Conservation (phyloP, 495 filamentous ascomycete genomes). For the Podospora appendiculata region DNA sequence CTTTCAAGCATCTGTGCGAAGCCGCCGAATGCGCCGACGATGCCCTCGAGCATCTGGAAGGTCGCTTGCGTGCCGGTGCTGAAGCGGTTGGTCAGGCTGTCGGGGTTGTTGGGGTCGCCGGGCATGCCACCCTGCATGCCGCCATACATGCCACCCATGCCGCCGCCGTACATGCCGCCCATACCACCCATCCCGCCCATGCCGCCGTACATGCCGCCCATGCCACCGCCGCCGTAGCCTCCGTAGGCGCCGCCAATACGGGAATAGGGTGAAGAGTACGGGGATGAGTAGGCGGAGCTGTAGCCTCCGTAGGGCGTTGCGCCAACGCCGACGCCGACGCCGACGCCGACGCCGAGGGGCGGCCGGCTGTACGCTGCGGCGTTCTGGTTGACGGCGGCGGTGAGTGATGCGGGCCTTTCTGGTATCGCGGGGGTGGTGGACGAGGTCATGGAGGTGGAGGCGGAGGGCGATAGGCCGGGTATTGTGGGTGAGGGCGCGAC, state of each 20-base stretch:
- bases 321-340: conserved; percentile 14
- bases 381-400: conserved; percentile 71
- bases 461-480: no score
- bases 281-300: conserved; percentile 37
- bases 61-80: conserved; percentile 91
- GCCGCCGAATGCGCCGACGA: conserved; percentile 96
- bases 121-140: conserved; percentile 52
- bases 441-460: conserved; percentile 18
- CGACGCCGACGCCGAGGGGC: conserved; percentile 12
- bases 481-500: conserved; percentile 31
- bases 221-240: conserved; percentile 26
- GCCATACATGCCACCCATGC: conserved; percentile 47
- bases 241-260: conserved; percentile 39
- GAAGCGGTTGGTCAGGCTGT: conserved; percentile 85
- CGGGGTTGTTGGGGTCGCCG: conserved; percentile 80
- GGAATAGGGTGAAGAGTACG: conserved; percentile 41
- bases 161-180: conserved; percentile 56
- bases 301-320: conserved; percentile 54
- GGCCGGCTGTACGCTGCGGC: conserved; percentile 66
- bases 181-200: conserved; percentile 34
- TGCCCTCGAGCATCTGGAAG: conserved; percentile 97
- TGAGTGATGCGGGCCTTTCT: conserved; percentile 66
- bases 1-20: conserved; percentile 99
- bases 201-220: conserved; percentile 38
- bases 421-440: conserved; percentile 66